Percentiles rank a stretch among this genome's conserved stretches.
Evolutionary conservation across 768 basidiomycete genomes (phyloP).

Genomic region (Guyanaporus albipodus): DNA sequence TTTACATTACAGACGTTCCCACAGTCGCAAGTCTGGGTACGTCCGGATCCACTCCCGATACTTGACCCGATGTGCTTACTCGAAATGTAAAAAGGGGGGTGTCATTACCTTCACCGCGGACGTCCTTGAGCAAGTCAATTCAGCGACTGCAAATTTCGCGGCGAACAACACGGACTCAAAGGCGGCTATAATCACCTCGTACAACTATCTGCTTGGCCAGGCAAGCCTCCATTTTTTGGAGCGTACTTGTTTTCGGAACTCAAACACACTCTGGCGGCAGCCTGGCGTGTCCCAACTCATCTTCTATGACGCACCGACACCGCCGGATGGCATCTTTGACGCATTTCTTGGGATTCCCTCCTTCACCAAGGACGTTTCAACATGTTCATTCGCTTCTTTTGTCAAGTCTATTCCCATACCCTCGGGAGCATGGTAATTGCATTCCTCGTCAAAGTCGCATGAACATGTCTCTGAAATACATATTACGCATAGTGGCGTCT

Average conservation of each 20-base stretch:
- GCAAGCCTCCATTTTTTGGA: not conserved
- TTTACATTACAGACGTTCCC: constrained; percentile 53
- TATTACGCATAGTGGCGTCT: constrained; percentile 4
- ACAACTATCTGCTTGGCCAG: constrained; percentile 25
- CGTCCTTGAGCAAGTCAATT: constrained; percentile 10
- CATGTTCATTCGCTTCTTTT: constrained; percentile 15
- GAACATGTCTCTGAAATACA: not conserved
- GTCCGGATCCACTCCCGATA: constrained; percentile 7
- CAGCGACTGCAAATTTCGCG: constrained; percentile 21
- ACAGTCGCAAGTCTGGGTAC: constrained; percentile 58
- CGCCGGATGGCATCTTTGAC: constrained; percentile 19
- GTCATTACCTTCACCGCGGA: constrained; percentile 30
- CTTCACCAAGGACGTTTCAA: constrained; percentile 3
- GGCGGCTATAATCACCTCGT: constrained; percentile 39
- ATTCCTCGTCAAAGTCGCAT: not conserved
- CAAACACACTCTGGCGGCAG: too few relatives aligned
- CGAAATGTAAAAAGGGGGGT: constrained; percentile 42
- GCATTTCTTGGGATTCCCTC: constrained; percentile 22
- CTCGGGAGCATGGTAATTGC: constrained; percentile 4
- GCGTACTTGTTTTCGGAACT: not conserved
- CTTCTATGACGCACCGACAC: constrained; percentile 50
- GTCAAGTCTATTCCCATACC: constrained; percentile 4
- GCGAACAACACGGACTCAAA: constrained; percentile 20
- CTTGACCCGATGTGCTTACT: not conserved
- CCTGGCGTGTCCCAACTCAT: constrained; percentile 30